Base-by-base conservation (phyloP, 306 rosid genomes). In the Acacia melanoxylon region DNA sequence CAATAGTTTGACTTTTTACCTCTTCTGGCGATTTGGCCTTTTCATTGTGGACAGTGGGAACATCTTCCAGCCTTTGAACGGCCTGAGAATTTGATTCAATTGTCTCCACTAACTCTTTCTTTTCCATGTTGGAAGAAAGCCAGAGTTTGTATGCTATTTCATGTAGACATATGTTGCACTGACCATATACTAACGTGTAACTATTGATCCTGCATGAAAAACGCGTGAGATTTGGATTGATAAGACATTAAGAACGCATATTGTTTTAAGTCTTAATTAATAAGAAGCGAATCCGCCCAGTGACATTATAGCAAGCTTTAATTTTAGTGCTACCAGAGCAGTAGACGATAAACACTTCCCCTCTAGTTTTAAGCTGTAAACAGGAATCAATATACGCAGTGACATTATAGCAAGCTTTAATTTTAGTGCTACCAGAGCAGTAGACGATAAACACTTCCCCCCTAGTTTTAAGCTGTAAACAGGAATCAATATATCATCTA, bases 41-140 rank as follows among this genome's bases (percentile, higher is more conserved):
- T 59, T 84, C 89, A 66, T 80, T 74, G 29, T 69, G 63, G 61
- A 81, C 2, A 27, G 77, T 68, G 61, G 81, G 77, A 41, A 62
- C 61, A 48, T 81, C 87, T 82, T 80, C 88, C 76, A 72, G 29
- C 41, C 78, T 85, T 79, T 74, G 75, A 81, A 74, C 68, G 3
- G 80, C 59, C 1, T 8, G 83, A 80, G 87, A 48, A 80, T 75
- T 83, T 73, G 79, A 45, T 74, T 78, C 76, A 42, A 71, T 76
- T 52, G 78, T 72, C 84, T 70, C 83, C 27, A 24, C 49, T 37
- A 31, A 79, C 61, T 80, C 88, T 68, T 78, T 56, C 52, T 80
- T 83, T 72, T 88, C 89, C 90, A 89, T 92, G 40, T 81, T 16
- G 52, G 46, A 73, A 72, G 85, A 66, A 77, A 76, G 68, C 52